Conservation (phyloP, 2,329 filamentous ascomycete genomes). For the Fusarium compactum region DNA sequence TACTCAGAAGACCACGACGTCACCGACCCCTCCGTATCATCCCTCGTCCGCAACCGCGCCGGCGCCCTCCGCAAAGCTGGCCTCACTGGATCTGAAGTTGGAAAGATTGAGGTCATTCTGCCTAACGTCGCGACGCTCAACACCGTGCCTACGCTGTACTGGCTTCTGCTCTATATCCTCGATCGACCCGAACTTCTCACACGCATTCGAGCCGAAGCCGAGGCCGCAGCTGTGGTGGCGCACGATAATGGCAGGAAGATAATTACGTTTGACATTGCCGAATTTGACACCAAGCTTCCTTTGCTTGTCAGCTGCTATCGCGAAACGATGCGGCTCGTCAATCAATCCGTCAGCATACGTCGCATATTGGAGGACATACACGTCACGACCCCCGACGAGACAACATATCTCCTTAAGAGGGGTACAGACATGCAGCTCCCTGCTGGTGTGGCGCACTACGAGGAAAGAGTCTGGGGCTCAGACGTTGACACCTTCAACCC, state of each 20-base stretch:
- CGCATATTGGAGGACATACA: conserved; percentile 56
- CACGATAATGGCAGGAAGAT: conserved; percentile 1
- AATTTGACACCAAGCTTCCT: conserved; percentile 55
- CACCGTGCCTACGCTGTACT: conserved; percentile 55
- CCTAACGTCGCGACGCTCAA: conserved; percentile 50
- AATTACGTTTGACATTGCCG: conserved; percentile 52
- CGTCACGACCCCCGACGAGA: conserved; percentile 46
- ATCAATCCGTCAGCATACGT: conserved; percentile 55
- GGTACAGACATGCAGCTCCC: conserved; percentile 48
- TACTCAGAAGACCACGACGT: conserved; percentile 48
- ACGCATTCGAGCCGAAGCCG: conserved; percentile 37
- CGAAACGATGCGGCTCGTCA: conserved; percentile 58
- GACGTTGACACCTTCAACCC: conserved; percentile 41
- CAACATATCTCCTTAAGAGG: conserved; percentile 49
- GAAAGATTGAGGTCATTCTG: conserved; percentile 49
- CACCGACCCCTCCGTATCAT: conserved; percentile 43
- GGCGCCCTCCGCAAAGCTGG: conserved; percentile 46
- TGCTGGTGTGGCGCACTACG: conserved; percentile 42
- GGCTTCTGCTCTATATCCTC: conserved; percentile 51
- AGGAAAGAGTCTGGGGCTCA: conserved; percentile 42
- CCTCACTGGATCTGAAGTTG: conserved; percentile 47
- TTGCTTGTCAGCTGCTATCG: conserved; percentile 59
- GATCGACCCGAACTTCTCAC: conserved; percentile 43
- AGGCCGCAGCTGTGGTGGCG: not conserved
- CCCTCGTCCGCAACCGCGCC: conserved; percentile 49